Evolutionary conservation across 129 eudicot species (phyloP).

Genomic region (Pittosporum tobira): DNA sequence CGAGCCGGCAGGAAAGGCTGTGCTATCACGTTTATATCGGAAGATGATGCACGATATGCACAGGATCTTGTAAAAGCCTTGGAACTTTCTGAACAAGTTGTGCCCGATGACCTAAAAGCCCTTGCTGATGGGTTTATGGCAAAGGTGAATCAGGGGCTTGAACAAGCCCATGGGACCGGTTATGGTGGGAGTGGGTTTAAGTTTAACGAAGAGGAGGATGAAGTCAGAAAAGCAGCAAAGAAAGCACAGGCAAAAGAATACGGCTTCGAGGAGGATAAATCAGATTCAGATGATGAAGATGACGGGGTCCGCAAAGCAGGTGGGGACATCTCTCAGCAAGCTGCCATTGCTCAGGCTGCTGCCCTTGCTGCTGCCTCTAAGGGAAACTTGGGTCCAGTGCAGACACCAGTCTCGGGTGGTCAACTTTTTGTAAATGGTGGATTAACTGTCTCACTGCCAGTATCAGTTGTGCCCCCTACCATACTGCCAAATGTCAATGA

Average conservation of each 20-base stretch:
- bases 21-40: constrained; percentile 27
- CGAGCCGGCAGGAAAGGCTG: constrained; percentile 34
- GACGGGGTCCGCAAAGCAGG: constrained; percentile 64
- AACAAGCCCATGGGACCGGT: constrained; percentile 28
- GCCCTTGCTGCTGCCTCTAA: constrained; percentile 23
- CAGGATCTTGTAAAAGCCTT: constrained; percentile 31
- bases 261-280: constrained; percentile 81
- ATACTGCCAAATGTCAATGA: constrained; percentile 16
- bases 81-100: constrained; percentile 26
- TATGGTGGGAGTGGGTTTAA: constrained; percentile 34
- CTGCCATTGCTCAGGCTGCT: constrained; percentile 26
- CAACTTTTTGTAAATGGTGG: constrained; percentile 29
- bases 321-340: constrained; percentile 44
- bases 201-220: constrained; percentile 32
- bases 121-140: constrained; percentile 31
- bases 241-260: constrained; percentile 90
- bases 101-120: constrained; percentile 28
- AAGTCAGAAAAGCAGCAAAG: constrained; percentile 68
- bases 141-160: constrained; percentile 28
- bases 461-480: constrained; percentile 18
- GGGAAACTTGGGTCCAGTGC: constrained; percentile 8
- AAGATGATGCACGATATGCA: constrained; percentile 25
- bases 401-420: constrained; percentile 16
- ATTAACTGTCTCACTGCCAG: constrained; percentile 25
- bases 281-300: constrained; percentile 85